Evolutionary conservation across 1,284 basidiomycete genomes (phyloP), one percentile per base, ranked within the genome.

Genomic region (Anthracocystis panici-leucophaei): DNA sequence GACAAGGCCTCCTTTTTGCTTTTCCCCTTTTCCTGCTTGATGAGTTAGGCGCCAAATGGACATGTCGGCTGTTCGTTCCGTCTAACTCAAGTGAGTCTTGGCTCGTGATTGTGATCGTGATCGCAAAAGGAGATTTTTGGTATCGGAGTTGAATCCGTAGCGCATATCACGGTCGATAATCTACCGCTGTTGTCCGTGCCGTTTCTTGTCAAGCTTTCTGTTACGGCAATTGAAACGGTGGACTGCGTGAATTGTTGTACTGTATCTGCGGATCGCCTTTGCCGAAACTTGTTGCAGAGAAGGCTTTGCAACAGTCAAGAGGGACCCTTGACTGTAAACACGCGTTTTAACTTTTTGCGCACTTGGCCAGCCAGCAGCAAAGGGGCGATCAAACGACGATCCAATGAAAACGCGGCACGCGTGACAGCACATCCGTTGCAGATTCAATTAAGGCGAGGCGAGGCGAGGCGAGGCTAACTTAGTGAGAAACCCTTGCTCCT

Each of bases 251-350:
- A 33, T 16, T 16, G 35, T 27, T 27, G 27, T 27, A n/a, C n/a
- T 16, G 35, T 38, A 38, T 38, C 35, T 3, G 35, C 35, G 35
- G 35, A 12, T 16, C 12, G 35, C 14, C 35, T 16, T 38, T 38
- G 11, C 35, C 12, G 35, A 38, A 38, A 3, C 8, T 33, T 33
- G 33, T 11, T 33, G 8, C 6, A 38, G 14, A 38, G 35, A 21
- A 27, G 25, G 21, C 6, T 10, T 16, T 23, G 5, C 20, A 46
- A 9, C 5, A 11, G 27, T 8, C 5, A 29, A 14, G 11, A 5
- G 29, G 48, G 48, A 49, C 29, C 48, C 48, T 49, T 29, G 46
- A 25, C 29, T 29, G 25, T 48, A 48, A 48, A 48, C 25, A 46
- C 25, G 23, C 21, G 21, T 12, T 20, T 16, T 27, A 27, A 51